Percentiles rank a stretch among this genome's conserved stretches.
These are phyloP conservation scores for Flaveria linearis DNA, from an alignment of 129 eudicot genomes.

Conservation along the genomic window DNA sequence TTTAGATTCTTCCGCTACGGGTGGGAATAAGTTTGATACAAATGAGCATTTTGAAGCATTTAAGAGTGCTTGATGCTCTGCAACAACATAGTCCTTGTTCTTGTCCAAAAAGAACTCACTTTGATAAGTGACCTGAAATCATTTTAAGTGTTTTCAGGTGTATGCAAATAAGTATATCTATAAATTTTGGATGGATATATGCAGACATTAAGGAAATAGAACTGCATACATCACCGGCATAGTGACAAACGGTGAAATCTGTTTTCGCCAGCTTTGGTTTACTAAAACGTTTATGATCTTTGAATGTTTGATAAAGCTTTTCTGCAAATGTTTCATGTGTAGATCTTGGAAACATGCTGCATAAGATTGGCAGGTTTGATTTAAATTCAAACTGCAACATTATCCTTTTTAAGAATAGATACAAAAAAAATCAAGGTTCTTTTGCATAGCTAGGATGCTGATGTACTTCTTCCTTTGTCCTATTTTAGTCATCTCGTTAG, in stretches of 20 bases:
- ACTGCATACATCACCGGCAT: conserved; percentile 87
- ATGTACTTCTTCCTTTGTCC: neutral
- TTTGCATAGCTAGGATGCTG: neutral
- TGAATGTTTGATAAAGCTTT: conserved; percentile 91
- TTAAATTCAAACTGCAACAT: conserved; percentile 12
- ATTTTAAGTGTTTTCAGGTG: neutral
- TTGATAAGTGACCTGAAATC: conserved; percentile 85
- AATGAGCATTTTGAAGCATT: conserved; percentile 80
- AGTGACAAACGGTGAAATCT: conserved; percentile 82
- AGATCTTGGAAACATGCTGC: conserved; percentile 93
- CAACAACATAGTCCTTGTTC: conserved; percentile 92
- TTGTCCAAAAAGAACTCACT: conserved; percentile 83
- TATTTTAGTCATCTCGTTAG: neutral
- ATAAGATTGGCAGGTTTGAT: conserved; percentile 17
- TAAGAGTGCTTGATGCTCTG: conserved; percentile 90
- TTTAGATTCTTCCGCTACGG: conserved; percentile 71
- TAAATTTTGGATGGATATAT: neutral
- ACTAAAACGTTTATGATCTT: conserved; percentile 67
- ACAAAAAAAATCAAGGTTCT: neutral
- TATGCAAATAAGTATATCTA: neutral
- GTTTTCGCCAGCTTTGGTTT: conserved; percentile 86
- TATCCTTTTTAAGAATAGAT: neutral
- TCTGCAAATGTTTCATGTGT: conserved; percentile 89
- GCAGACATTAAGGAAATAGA: conserved; percentile 6
- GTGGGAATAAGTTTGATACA: conserved; percentile 78